These are phyloP conservation scores for Nakazawaea wyomingensis DNA, from an alignment of 805 yeast species.

Conservation along the genomic window DNA sequence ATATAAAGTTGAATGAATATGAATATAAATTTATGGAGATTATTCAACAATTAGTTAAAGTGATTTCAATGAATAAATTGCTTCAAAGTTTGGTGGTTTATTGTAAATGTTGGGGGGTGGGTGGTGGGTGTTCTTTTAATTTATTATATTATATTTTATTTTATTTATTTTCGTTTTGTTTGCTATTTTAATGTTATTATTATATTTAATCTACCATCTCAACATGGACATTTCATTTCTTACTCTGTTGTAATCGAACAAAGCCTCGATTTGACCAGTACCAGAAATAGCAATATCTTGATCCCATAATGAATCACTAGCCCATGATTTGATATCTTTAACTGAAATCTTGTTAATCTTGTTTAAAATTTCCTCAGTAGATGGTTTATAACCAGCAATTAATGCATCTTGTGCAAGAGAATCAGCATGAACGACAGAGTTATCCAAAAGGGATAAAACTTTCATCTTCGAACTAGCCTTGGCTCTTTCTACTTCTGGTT, in stretches of 20 bases:
- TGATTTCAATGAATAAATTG: too few relatives aligned
- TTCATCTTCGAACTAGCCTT: conserved; percentile 66
- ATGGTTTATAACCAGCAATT: conserved; percentile 56
- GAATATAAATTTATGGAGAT: too few relatives aligned
- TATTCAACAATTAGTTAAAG: too few relatives aligned
- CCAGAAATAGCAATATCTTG: conserved; percentile 80
- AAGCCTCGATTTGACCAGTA: conserved; percentile 80
- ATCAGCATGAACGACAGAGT: conserved; percentile 46
- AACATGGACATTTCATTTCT: conserved; percentile 87
- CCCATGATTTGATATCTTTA: conserved; percentile 65
- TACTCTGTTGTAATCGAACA: conserved; percentile 78
- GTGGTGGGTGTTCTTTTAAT: too few relatives aligned
- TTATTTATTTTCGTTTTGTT: too few relatives aligned
- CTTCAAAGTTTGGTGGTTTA: too few relatives aligned
- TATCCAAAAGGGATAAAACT: conserved; percentile 44
- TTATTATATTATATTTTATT: too few relatives aligned
- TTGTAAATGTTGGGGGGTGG: too few relatives aligned
- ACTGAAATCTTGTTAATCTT: conserved; percentile 60
- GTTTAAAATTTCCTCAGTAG: conserved; percentile 53
- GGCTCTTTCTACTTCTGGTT: conserved; percentile 74
- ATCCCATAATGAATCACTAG: conserved; percentile 72
- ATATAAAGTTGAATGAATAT: too few relatives aligned
- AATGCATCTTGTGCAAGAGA: conserved; percentile 57
- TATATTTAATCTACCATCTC: conserved; percentile 71
- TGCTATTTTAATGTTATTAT: too few relatives aligned